Evolutionary conservation across 371 early-diverging fungal genomes (phyloP).

Genomic region (Mortierella sp.): DNA sequence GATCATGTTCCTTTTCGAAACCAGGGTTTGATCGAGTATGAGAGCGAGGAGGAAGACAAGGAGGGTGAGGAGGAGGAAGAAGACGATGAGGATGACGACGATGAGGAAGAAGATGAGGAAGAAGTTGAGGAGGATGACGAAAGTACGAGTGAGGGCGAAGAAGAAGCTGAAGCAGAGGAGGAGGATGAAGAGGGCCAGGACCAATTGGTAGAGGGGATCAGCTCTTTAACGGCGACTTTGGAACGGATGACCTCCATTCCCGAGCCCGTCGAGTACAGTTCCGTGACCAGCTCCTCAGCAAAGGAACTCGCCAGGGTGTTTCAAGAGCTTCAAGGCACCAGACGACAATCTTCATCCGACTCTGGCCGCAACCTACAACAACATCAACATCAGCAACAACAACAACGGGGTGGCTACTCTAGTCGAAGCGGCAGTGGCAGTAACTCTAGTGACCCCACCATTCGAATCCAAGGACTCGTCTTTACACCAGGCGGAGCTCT

Average conservation of each 20-base stretch:
- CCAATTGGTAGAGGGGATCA: background rate
- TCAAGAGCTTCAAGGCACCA: slow-evolving; percentile 10
- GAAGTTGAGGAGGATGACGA: background rate
- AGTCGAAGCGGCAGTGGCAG: slow-evolving; percentile 14
- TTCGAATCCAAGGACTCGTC: background rate
- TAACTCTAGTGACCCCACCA: slow-evolving; percentile 13
- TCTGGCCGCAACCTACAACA: background rate
- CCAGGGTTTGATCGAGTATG: slow-evolving; percentile 20
- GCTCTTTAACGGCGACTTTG: background rate
- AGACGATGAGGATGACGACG: background rate
- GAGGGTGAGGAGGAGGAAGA: background rate
- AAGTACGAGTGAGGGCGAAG: background rate
- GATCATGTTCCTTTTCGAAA: slow-evolving; percentile 40
- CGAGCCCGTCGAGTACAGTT: background rate
- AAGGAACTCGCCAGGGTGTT: slow-evolving; percentile 20
- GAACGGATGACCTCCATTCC: slow-evolving; percentile 4
- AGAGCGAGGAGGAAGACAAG: background rate
- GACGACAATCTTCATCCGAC: background rate
- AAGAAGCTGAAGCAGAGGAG: background rate
- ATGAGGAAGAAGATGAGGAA: background rate
- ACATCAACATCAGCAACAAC: background rate
- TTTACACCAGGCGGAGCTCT: background rate
- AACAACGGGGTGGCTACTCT: background rate
- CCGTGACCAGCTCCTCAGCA: background rate
- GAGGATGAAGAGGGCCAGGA: background rate